Conservation (phyloP, 2,329 filamentous ascomycete species). For the Podosphaera leucotricha region DNA sequence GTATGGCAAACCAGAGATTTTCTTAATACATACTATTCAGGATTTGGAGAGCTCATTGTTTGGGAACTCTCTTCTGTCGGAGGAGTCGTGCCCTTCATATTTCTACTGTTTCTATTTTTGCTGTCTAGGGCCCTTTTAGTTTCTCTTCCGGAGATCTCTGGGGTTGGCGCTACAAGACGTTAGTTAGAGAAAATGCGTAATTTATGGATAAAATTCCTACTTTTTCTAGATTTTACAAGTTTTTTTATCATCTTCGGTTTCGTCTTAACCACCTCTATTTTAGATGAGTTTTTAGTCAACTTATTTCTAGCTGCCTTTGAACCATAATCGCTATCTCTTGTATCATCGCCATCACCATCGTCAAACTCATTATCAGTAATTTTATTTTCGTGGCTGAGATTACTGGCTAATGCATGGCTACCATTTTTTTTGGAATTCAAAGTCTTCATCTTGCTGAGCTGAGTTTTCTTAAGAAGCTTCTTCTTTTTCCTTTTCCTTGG, state of each 20-base stretch:
- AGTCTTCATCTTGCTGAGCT: conserved; percentile 7
- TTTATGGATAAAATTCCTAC: background rate
- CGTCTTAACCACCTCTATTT: background rate
- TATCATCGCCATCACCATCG: conserved; percentile 11
- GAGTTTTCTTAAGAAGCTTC: conserved; percentile 11
- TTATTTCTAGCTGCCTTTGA: background rate
- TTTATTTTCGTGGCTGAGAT: conserved; percentile 7
- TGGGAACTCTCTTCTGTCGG: conserved; percentile 6
- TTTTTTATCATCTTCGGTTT: background rate
- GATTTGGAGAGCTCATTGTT: conserved; percentile 8
- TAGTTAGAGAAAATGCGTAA: background rate
- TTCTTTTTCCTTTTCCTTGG: conserved; percentile 14
- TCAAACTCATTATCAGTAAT: conserved; percentile 4
- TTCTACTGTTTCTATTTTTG: background rate
- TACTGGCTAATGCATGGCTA: conserved; percentile 4
- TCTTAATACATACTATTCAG: conserved; percentile 1
- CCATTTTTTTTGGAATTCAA: conserved; percentile 5
- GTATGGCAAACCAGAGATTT: too few species aligned
- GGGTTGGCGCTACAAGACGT: background rate
- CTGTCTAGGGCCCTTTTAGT: background rate
- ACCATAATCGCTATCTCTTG: conserved; percentile 12
- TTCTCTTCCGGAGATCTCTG: background rate
- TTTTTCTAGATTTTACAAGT: background rate
- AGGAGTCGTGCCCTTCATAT: background rate
- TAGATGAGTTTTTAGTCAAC: background rate